Base-by-base conservation (phyloP, 1,284 basidiomycete species). In the Garcileccinum viscosum region DNA sequence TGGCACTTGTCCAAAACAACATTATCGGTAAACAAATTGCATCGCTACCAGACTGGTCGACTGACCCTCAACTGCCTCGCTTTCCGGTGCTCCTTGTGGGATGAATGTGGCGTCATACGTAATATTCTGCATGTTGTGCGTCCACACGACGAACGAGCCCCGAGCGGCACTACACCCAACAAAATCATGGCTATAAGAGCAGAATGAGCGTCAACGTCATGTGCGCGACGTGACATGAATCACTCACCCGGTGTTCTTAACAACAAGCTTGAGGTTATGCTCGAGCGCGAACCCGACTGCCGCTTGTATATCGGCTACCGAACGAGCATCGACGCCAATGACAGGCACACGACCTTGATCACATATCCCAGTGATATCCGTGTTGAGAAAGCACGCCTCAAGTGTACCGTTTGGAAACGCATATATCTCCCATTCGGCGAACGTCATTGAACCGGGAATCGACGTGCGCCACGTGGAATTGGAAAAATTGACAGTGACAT, bases 161-260 rank as follows among this genome's bases (percentile, higher is more conserved):
- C 76, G 75, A 4, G 76, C 84, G 14, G 80, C 72, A 42, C 82
- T 84, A 27, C 84, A 76, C 14, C 84, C 84, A 24, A 84, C 77
- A 58, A 71, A 79, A 66, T 84, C 83, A 65, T 83, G 83, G 7
- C 82, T n/a, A n/a, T n/a, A n/a, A n/a, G n/a, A n/a, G n/a, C n/a
- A n/a, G n/a, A n/a, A n/a, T n/a, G n/a, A n/a, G n/a, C n/a, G n/a
- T n/a, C n/a, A n/a, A n/a, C n/a, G n/a, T n/a, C n/a, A n/a, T n/a
- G n/a, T n/a, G n/a, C n/a, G n/a, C n/a, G n/a, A n/a, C n/a, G n/a
- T n/a, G n/a, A n/a, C n/a, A n/a, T n/a, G n/a, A n/a, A n/a, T n/a
- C n/a, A n/a, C n/a, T n/a, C n/a, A n/a, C 81, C 86, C 85, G 14
- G 86, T 86, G 66, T 84, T 85, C 73, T 87, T 88, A n/a, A 88